These are phyloP conservation scores for Sphagnum contortum DNA, from an alignment of 225 moss, liverwort and hornwort genomes.

Conservation along the genomic window DNA sequence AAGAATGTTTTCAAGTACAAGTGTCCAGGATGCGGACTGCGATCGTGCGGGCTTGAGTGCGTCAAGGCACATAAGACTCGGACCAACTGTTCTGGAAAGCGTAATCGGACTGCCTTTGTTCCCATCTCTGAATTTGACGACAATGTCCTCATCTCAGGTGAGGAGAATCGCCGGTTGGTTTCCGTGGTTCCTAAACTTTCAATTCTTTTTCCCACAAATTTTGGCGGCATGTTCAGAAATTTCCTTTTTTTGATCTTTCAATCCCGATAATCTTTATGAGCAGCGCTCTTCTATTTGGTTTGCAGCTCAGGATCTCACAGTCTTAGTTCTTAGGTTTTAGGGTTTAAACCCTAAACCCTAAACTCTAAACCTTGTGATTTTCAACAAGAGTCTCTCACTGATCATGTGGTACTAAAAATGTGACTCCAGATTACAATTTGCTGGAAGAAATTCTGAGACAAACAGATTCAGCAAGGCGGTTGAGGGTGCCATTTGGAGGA, in stretches of 20 bases:
- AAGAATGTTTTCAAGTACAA: conserved; percentile 63
- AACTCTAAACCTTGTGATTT: too few relatives aligned
- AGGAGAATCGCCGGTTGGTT: neutral
- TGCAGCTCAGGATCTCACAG: neutral
- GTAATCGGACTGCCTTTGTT: conserved; percentile 81
- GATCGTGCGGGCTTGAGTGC: conserved; percentile 66
- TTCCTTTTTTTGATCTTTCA: too few relatives aligned
- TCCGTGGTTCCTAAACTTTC: too few relatives aligned
- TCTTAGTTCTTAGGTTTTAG: too few relatives aligned
- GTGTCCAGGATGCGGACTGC: conserved; percentile 79
- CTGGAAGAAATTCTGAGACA: conserved; percentile 84
- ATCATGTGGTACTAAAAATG: too few relatives aligned
- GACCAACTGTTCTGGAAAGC: conserved; percentile 69
- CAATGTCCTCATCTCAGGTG: conserved; percentile 76
- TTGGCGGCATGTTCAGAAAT: too few relatives aligned
- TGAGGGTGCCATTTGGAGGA: conserved; percentile 33
- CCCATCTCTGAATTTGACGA: conserved; percentile 62
- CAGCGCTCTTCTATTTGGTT: neutral
- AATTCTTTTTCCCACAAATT: too few relatives aligned
- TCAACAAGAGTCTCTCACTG: too few relatives aligned
- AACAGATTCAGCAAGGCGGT: conserved; percentile 72
- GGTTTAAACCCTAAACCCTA: too few relatives aligned
- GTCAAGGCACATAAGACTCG: conserved; percentile 78
- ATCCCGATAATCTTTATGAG: neutral
- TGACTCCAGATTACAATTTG: conserved; percentile 58